Base-by-base conservation (phyloP, 805 yeast genomes). In the Candida pseudofarinosa region DNA sequence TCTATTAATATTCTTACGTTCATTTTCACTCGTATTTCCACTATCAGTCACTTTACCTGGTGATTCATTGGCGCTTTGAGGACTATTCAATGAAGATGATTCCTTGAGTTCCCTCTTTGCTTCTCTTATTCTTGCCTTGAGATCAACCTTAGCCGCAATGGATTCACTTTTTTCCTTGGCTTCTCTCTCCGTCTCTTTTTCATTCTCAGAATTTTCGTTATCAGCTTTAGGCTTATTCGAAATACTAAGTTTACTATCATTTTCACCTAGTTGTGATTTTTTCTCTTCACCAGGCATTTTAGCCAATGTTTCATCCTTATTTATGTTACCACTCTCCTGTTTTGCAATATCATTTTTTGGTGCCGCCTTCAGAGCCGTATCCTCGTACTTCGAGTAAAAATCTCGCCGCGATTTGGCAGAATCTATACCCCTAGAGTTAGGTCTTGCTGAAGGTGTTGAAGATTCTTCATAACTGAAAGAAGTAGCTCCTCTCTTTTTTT, bases 321-420 rank as follows among this genome's bases (percentile, higher is more conserved):
- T 7, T 7, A 8, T 15, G 14, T 7, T 7, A 7, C 13, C 34
- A 32, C 13, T 32, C 15, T 20, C 18, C 8, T 4, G 19, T 23
- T 14, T 32, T 6, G 20, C 19, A 19, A 16, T 14, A 13, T 39
- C 28, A 23, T n/a, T 15, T 15, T 36, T 34, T 5, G 38, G 38
- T 12, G 32, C 14, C 4, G 19, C 35, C 40, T 30, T 28, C 7
- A 18, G 35, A 36, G 36, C 41, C 37, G 46, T 26, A 19, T 46
- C 49, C 19, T 51, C 50, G 43, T 51, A 49, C 13, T 50, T 57
- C 8, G 69, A 52, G 39, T 67, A 67, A 40, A 51, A 51, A 38
- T 67, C 71, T 43, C 63, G 65, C 8, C 68, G 51, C 16, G 62
- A 62, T 20, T 55, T 54, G 3, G 52, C 33, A 10, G 50, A 40